These are phyloP conservation scores for Fistulifera pelliculosa DNA, from an alignment of 108 stramenopile species.

Conservation along the genomic window DNA sequence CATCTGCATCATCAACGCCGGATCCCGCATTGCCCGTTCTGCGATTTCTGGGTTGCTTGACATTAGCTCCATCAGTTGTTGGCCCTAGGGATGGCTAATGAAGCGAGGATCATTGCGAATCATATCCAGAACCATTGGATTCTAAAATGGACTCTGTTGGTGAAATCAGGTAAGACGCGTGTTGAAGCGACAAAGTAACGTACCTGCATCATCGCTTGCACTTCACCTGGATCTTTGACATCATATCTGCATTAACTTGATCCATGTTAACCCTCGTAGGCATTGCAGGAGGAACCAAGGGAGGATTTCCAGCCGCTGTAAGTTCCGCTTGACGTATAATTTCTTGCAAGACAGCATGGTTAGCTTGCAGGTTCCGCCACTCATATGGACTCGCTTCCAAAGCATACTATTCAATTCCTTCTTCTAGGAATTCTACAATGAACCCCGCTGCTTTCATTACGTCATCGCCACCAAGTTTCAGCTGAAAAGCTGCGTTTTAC, in stretches of 20 bases:
- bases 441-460: constrained; percentile 52
- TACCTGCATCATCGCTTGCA: constrained; percentile 58
- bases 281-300: no score
- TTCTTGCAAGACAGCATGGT: constrained; percentile 27
- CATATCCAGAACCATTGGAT: constrained; percentile 76
- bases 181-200: constrained; percentile 4
- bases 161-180: not conserved
- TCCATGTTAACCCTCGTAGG: constrained; percentile 9
- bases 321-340: constrained; percentile 19
- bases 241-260: constrained; percentile 22
- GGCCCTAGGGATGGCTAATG: constrained; percentile 53
- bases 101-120: constrained; percentile 68
- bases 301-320: no score
- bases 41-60: constrained; percentile 62
- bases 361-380: constrained; percentile 48
- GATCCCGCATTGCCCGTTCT: no score
- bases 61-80: constrained; percentile 42
- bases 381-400: constrained; percentile 54
- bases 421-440: constrained; percentile 22
- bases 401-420: constrained; percentile 31
- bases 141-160: constrained; percentile 19
- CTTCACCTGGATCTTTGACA: constrained; percentile 49
- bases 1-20: no score
- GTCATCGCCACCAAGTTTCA: constrained; percentile 62
- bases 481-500: constrained; percentile 60